Percentiles rank a stretch among this genome's conserved stretches.
These are phyloP conservation scores for Datisca glomerata DNA, from an alignment of 306 rosid species.

Conservation along the genomic window DNA sequence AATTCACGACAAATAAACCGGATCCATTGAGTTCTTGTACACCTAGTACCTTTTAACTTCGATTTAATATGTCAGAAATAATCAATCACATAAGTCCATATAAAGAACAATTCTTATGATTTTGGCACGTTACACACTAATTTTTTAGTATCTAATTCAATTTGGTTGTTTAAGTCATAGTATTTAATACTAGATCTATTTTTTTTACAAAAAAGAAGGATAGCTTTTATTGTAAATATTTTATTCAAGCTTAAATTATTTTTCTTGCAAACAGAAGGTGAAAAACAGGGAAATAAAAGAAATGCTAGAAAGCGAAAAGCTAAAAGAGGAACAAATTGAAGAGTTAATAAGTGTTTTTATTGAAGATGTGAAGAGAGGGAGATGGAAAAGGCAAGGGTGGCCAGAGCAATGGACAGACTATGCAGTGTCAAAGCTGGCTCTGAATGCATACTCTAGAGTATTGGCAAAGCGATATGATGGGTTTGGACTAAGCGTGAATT, in stretches of 20 bases:
- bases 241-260: too few relatives aligned
- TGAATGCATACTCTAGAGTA: conserved; percentile 55
- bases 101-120: too few relatives aligned
- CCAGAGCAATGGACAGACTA: conserved; percentile 84
- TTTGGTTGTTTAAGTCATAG: neutral
- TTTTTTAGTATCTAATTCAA: neutral
- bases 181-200: neutral
- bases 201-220: too few relatives aligned
- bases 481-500: conserved; percentile 35
- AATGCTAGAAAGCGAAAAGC: conserved; percentile 18
- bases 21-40: too few relatives aligned
- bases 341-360: conserved; percentile 32
- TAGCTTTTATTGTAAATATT: too few relatives aligned
- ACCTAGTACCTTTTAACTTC: too few relatives aligned
- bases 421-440: conserved; percentile 71
- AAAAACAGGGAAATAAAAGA: conserved; percentile 28
- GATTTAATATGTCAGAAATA: too few relatives aligned
- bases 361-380: conserved; percentile 39
- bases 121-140: too few relatives aligned
- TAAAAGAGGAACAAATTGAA: conserved; percentile 39
- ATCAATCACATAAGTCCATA: too few relatives aligned
- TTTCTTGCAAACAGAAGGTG: conserved; percentile 51
- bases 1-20: too few relatives aligned
- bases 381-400: conserved; percentile 72
- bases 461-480: conserved; percentile 37